phyloP scores from a whole-genome alignment of 2,329 filamentous ascomycete genomes.

The Colletotrichum limetticola region DNA sequence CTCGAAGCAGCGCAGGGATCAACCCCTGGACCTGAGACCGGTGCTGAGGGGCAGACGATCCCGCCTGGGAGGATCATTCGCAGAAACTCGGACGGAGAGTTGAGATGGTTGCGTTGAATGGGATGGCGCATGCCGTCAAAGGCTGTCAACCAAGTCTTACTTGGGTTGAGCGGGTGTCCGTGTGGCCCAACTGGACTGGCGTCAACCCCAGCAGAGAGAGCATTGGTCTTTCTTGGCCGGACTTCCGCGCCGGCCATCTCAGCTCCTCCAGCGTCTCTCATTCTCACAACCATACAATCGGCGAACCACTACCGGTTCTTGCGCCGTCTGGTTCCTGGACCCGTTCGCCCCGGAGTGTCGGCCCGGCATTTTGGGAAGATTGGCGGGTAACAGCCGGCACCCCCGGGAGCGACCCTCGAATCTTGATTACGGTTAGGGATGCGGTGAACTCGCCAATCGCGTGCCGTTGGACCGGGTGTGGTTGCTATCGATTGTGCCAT shows the following conservation, averaged over 20 bases:
- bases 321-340: not conserved
- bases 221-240: not conserved
- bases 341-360: not conserved
- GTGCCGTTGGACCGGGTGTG: not conserved
- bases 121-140: conserved; percentile 31
- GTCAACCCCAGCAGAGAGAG: conserved; percentile 1
- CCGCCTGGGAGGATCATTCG: conserved; percentile 26
- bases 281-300: conserved; percentile 4
- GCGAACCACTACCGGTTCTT: not conserved
- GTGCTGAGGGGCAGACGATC: conserved; percentile 37
- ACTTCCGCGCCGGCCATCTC: not conserved
- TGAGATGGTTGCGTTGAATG: conserved; percentile 23
- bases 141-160: conserved; percentile 11
- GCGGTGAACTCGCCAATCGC: conserved; percentile 26
- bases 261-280: not conserved
- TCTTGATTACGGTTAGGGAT: conserved; percentile 19
- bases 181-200: not conserved
- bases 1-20: conserved; percentile 37
- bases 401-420: conserved; percentile 16
- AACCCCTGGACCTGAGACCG: conserved; percentile 38
- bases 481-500: conserved; percentile 21
- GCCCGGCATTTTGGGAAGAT: conserved; percentile 21
- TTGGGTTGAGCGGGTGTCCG: not conserved
- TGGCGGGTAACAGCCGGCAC: conserved; percentile 17
- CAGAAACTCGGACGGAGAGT: conserved; percentile 24